A percentile compares a stretch with the other conserved stretches of the same genome.
Conservation (phyloP, 192 early-diverging fungal genomes). For the Phlyctochytrium arcticum region DNA sequence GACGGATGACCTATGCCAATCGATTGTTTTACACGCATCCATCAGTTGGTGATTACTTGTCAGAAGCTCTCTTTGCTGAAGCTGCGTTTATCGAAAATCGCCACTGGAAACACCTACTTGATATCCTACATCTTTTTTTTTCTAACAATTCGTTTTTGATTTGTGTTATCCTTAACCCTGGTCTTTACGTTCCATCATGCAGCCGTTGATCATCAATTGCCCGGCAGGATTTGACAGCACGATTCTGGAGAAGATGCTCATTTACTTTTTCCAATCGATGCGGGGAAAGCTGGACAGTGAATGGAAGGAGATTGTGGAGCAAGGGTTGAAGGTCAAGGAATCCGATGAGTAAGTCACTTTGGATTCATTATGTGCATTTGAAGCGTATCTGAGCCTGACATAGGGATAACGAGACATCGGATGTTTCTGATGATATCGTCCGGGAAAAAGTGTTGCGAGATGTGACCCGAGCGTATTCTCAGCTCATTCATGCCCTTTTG, state of each 20-base stretch:
- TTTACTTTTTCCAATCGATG: slow-evolving; percentile 18
- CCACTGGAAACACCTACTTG: slow-evolving; percentile 35
- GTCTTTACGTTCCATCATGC: slow-evolving; percentile 6
- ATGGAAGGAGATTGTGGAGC: slow-evolving; percentile 24
- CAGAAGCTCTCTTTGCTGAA: slow-evolving; percentile 4
- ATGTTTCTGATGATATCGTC: slow-evolving; percentile 32
- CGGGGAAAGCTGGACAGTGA: slow-evolving; percentile 14
- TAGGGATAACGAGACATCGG: slow-evolving; percentile 20
- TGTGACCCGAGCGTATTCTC: slow-evolving; percentile 27
- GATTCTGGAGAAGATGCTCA: slow-evolving; percentile 20
- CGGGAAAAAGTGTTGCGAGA: slow-evolving; percentile 29
- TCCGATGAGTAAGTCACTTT: slow-evolving; percentile 26
- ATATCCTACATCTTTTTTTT: background rate
- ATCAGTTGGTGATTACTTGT: background rate
- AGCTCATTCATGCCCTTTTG: slow-evolving; percentile 21
- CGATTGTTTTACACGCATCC: slow-evolving; percentile 20
- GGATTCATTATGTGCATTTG: background rate
- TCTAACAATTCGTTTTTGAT: too few species aligned
- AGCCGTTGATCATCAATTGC: slow-evolving; percentile 31
- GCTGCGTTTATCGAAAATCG: slow-evolving; percentile 24
- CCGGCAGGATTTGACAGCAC: background rate
- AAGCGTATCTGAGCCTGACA: background rate
- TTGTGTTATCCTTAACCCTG: background rate
- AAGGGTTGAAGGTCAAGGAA: background rate
- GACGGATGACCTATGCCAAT: slow-evolving; percentile 18